Conservation (phyloP, 805 yeast genomes). For the Candida adriatica region DNA sequence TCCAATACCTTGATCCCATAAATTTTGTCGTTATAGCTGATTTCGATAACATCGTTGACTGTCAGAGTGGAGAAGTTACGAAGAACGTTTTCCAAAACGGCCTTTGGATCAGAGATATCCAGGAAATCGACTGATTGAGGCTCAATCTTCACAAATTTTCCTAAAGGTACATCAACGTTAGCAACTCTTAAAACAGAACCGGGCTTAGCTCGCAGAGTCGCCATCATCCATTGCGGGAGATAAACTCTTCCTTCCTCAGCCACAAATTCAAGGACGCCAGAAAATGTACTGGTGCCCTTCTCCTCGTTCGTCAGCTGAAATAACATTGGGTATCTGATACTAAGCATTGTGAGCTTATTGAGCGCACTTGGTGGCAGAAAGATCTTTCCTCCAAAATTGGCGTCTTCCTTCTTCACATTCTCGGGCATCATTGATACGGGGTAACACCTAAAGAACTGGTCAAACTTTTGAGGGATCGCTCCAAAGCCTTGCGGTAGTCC, state of each 20-base stretch:
- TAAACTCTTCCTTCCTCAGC: slow-evolving; percentile 97
- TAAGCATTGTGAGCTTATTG: slow-evolving; percentile 80
- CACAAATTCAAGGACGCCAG: slow-evolving; percentile 92
- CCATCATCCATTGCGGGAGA: slow-evolving; percentile 96
- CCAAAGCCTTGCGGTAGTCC: slow-evolving; percentile 21
- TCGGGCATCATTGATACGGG: slow-evolving; percentile 86
- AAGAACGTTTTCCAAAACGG: slow-evolving; percentile 88
- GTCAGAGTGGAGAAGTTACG: slow-evolving; percentile 86
- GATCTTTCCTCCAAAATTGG: slow-evolving; percentile 93
- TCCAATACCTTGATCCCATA: slow-evolving; percentile 82
- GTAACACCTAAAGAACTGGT: slow-evolving; percentile 86
- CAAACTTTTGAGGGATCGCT: slow-evolving; percentile 45
- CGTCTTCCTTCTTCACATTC: slow-evolving; percentile 58
- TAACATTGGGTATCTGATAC: slow-evolving; percentile 93
- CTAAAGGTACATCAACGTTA: slow-evolving; percentile 75
- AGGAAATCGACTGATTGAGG: slow-evolving; percentile 93
- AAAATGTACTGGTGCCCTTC: slow-evolving; percentile 57
- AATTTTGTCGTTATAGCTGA: slow-evolving; percentile 71
- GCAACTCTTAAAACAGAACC: slow-evolving; percentile 77
- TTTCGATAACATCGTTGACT: slow-evolving; percentile 75
- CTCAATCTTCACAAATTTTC: slow-evolving; percentile 84
- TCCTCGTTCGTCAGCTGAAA: slow-evolving; percentile 73
- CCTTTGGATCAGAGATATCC: slow-evolving; percentile 93
- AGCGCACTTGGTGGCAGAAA: slow-evolving; percentile 91
- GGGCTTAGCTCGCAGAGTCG: slow-evolving; percentile 59